Conservation (phyloP, 1,284 basidiomycete species). For the Tylopilus sp. region DNA sequence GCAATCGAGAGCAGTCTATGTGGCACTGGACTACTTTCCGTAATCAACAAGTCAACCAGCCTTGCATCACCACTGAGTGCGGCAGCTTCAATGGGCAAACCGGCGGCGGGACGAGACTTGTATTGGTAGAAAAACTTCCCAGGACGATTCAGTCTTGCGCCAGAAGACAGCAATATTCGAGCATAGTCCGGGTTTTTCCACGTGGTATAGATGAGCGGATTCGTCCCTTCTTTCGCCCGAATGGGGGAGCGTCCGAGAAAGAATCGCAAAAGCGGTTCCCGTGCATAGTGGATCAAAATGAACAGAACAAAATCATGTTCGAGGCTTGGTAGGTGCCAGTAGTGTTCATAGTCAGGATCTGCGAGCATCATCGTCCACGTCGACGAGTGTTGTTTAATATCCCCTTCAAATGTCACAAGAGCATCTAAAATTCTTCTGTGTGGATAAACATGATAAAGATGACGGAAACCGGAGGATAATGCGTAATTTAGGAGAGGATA, state of each 20-base stretch:
- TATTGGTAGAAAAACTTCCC: not conserved
- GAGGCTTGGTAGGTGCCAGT: not conserved
- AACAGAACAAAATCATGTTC: not conserved
- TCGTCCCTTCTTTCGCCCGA: slow-evolving; percentile 14
- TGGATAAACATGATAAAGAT: slow-evolving; percentile 2
- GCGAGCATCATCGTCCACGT: slow-evolving; percentile 6
- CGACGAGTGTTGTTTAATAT: not conserved
- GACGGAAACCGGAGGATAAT: not conserved
- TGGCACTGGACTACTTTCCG: slow-evolving; percentile 21
- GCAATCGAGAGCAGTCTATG: not conserved
- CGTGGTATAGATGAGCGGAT: slow-evolving; percentile 22
- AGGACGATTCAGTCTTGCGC: not conserved
- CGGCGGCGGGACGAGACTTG: not conserved
- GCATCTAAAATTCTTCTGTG: not conserved
- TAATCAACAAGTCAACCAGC: slow-evolving; percentile 16
- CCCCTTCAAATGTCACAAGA: not conserved
- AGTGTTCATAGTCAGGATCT: not conserved
- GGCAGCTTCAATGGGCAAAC: slow-evolving; percentile 21
- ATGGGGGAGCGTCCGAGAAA: not conserved
- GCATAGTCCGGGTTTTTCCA: slow-evolving; percentile 8
- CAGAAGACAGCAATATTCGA: slow-evolving; percentile 6
- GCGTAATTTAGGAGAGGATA: not conserved
- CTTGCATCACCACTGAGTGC: not conserved
- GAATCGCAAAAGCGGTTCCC: slow-evolving; percentile 1
- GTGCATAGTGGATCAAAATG: slow-evolving; percentile 17